Evolutionary conservation across 345 rosid genomes (phyloP).

Genomic region (Citrus australasica): DNA sequence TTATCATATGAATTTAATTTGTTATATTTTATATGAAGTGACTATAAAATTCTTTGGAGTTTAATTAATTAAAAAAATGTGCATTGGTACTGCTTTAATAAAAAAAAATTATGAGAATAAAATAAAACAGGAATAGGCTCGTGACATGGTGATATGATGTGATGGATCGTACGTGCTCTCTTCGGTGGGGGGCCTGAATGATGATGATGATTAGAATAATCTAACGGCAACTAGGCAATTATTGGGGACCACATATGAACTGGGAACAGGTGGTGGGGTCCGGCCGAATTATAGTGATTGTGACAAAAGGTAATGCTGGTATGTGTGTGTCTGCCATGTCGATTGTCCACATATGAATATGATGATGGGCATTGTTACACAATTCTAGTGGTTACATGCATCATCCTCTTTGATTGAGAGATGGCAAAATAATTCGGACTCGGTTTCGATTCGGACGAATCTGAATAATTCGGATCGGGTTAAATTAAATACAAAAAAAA

Average conservation of each 20-base stretch:
- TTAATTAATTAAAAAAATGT: too few species aligned
- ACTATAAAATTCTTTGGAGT: too few species aligned
- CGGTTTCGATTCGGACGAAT: too few species aligned
- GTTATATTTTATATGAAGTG: too few species aligned
- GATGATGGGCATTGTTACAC: too few species aligned
- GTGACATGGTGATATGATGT: not conserved
- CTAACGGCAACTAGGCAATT: not conserved
- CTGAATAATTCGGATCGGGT: too few species aligned
- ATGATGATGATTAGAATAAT: slow-evolving; percentile 1
- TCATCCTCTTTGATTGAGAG: not conserved
- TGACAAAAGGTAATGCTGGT: not conserved
- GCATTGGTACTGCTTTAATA: too few species aligned
- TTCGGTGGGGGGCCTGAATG: not conserved
- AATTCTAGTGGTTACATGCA: too few species aligned
- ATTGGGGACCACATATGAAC: not conserved
- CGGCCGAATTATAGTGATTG: not conserved
- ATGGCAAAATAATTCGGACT: too few species aligned
- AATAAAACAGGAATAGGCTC: not conserved
- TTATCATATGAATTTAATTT: too few species aligned
- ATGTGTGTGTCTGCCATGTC: slow-evolving; percentile 12
- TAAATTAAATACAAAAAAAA: too few species aligned
- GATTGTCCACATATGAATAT: too few species aligned
- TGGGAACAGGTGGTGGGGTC: not conserved
- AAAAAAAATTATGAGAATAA: not conserved
- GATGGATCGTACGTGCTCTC: not conserved